Conservation (phyloP, 2,329 filamentous ascomycete species). For the Fusarium sacchari region DNA sequence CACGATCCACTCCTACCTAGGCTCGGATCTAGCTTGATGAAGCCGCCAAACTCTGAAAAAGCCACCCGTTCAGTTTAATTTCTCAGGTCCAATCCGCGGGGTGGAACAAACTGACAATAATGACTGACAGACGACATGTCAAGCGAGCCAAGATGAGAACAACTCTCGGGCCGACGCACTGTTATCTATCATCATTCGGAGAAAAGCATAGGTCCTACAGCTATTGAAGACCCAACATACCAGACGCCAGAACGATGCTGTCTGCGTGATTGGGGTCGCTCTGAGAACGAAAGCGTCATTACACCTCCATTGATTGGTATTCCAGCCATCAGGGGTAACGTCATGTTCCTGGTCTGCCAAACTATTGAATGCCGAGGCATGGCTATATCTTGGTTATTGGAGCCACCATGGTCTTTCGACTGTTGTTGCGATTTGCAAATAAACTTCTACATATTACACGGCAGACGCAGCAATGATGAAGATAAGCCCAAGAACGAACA, state of each 20-base stretch:
- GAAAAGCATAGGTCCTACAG: background rate
- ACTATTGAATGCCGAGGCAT: background rate
- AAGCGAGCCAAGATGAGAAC: background rate
- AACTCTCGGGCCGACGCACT: background rate
- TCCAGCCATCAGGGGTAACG: background rate
- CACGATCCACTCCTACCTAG: background rate
- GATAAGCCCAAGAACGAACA: background rate
- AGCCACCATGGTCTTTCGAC: background rate
- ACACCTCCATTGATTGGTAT: background rate
- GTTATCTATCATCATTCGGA: background rate
- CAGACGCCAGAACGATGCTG: background rate
- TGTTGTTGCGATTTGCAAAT: background rate
- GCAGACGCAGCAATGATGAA: background rate
- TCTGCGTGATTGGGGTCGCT: too few species aligned
- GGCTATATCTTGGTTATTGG: background rate
- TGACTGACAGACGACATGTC: background rate
- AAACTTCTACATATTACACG: background rate
- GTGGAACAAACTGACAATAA: background rate
- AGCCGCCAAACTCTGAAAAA: conserved; percentile 10
- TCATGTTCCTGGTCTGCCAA: background rate
- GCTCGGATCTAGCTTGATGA: conserved; percentile 5
- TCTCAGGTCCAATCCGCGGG: conserved; percentile 28
- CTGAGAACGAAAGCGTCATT: background rate
- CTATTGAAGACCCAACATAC: background rate
- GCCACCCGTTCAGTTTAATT: conserved; percentile 30